A percentile compares a stretch with the other conserved stretches of the same genome.
Evolutionary conservation across 345 rosid species (phyloP).

Genomic region (Toxicodendron radicans): DNA sequence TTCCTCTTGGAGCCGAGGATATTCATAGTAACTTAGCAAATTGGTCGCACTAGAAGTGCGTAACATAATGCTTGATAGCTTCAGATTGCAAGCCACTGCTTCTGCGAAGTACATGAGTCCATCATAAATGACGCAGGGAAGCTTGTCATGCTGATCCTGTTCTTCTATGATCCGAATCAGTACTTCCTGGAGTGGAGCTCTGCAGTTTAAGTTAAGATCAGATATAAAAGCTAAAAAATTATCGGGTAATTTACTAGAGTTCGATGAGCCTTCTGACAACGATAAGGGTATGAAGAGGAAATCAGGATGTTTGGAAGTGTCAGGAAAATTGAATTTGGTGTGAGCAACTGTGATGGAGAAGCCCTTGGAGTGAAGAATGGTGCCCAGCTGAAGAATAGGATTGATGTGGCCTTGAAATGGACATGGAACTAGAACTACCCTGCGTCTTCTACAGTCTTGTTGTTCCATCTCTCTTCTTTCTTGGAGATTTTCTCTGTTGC

Average conservation of each 20-base stretch:
- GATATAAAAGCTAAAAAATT: constrained; percentile 1
- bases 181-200: constrained; percentile 15
- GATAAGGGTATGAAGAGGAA: not conserved
- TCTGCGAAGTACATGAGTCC: constrained; percentile 23
- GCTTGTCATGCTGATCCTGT: not conserved
- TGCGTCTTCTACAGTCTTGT: not conserved
- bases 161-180: not conserved
- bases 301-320: not conserved
- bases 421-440: constrained; percentile 3
- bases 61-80: constrained; percentile 19
- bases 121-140: constrained; percentile 17
- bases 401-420: constrained; percentile 18
- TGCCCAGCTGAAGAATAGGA: constrained; percentile 27
- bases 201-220: constrained; percentile 4
- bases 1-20: not conserved
- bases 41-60: constrained; percentile 13
- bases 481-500: not conserved
- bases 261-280: not conserved
- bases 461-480: not conserved
- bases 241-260: not conserved
- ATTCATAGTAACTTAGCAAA: not conserved
- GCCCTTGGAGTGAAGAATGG: not conserved
- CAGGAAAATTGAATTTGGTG: not conserved
- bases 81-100: constrained; percentile 8
- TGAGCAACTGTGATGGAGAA: constrained; percentile 10